Evolutionary conservation across 1,284 basidiomycete genomes (phyloP).

Genomic region (Rhodotorula sp.): DNA sequence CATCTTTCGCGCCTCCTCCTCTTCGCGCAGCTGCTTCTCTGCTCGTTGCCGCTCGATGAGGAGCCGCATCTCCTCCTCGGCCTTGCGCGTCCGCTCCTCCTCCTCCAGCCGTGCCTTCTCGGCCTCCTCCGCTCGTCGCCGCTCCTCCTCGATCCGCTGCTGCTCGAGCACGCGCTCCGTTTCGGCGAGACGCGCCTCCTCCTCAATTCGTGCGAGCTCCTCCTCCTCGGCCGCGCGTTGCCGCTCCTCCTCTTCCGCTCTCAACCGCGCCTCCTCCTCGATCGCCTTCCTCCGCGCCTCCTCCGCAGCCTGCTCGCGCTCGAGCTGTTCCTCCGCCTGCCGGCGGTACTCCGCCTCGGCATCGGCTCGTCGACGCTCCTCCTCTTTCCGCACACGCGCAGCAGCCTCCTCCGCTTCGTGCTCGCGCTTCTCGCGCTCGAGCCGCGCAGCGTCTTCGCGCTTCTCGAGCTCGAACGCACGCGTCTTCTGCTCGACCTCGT

Average conservation of each 20-base stretch:
- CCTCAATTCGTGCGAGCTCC: neutral
- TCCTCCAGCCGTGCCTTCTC: slow-evolving; percentile 17
- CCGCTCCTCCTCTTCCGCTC: slow-evolving; percentile 4
- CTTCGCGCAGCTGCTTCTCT: slow-evolving; percentile 19
- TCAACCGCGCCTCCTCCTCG: neutral
- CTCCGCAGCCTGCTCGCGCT: neutral
- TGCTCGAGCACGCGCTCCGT: neutral
- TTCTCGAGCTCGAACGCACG: neutral
- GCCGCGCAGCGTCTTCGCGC: slow-evolving; percentile 4
- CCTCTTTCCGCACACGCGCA: neutral
- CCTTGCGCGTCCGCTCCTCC: slow-evolving; percentile 18
- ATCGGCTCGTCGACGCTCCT: neutral
- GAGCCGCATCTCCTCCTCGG: slow-evolving; percentile 30
- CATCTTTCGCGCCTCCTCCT: slow-evolving; percentile 13
- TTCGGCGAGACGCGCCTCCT: neutral
- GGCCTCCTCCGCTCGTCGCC: slow-evolving; percentile 3
- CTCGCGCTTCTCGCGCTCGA: slow-evolving; percentile 8
- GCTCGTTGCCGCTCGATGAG: slow-evolving; percentile 23
- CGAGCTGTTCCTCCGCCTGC: slow-evolving; percentile 1
- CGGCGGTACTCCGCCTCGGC: neutral
- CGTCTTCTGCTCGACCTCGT: neutral
- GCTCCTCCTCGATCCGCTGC: slow-evolving; percentile 3
- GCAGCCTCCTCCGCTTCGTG: neutral
- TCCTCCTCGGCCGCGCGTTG: neutral
- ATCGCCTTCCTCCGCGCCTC: neutral